Percentiles rank a stretch among this genome's conserved stretches.
Evolutionary conservation across 2,329 filamentous ascomycete genomes (phyloP).

Genomic region (Sclerotinia spermophila): DNA sequence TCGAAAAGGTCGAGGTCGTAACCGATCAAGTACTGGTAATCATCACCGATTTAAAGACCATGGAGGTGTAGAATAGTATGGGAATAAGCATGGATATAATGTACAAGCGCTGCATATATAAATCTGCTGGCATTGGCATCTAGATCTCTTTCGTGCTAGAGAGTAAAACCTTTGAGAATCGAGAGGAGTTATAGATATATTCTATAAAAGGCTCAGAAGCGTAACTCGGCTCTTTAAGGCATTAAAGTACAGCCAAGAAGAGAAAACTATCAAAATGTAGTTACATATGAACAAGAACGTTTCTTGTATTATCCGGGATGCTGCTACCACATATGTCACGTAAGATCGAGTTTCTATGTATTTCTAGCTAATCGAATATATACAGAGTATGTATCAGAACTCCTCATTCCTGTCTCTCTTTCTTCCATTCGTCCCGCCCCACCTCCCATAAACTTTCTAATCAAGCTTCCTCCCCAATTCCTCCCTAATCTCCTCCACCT

Average conservation of each 20-base stretch:
- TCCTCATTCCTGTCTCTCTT: neutral
- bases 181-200: neutral
- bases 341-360: neutral
- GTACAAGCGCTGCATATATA: neutral
- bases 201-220: neutral
- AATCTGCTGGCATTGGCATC: neutral
- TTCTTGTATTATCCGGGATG: neutral
- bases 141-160: neutral
- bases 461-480: neutral
- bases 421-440: neutral
- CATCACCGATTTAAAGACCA: neutral
- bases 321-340: neutral
- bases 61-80: neutral
- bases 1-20: neutral
- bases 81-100: neutral
- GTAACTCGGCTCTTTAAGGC: neutral
- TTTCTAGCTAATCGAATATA: neutral
- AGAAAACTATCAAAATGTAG: neutral
- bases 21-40: neutral
- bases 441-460: neutral
- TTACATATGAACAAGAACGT: neutral
- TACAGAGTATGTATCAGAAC: neutral
- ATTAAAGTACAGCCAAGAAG: neutral
- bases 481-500: slow-evolving; percentile 38
- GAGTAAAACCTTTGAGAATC: neutral